phyloP scores from a whole-genome alignment of 257 asterid species.

The Solanum etuberosum region DNA sequence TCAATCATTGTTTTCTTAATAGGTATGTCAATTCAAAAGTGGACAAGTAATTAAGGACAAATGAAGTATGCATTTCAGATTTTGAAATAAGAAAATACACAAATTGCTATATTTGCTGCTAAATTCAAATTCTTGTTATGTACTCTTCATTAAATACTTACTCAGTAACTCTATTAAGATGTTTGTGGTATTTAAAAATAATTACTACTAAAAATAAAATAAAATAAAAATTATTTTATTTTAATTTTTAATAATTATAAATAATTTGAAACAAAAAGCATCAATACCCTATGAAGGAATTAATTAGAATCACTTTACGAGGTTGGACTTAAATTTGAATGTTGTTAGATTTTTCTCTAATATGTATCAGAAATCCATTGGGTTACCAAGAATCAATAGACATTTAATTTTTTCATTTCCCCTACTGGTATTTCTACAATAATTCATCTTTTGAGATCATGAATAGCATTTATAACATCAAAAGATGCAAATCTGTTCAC shows the following conservation, averaged over 20 bases:
- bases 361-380: not conserved
- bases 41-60: too few relatives aligned
- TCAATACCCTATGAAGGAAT: not conserved
- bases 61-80: too few relatives aligned
- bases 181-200: too few relatives aligned
- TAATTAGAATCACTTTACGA: not conserved
- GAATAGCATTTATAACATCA: not conserved
- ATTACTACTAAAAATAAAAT: too few relatives aligned
- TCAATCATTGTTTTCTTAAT: too few relatives aligned
- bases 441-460: not conserved
- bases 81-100: not conserved
- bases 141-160: not conserved
- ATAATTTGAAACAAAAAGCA: not conserved
- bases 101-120: not conserved
- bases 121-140: not conserved
- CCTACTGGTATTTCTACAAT: not conserved
- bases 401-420: not conserved
- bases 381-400: not conserved
- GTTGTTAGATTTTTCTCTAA: too few relatives aligned
- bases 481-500: not conserved
- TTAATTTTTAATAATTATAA: too few relatives aligned
- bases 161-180: too few relatives aligned
- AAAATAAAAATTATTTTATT: too few relatives aligned
- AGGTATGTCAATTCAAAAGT: too few relatives aligned
- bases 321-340: not conserved